Conservation (phyloP, 805 yeast species). For the Metschnikowia vanudenii region DNA sequence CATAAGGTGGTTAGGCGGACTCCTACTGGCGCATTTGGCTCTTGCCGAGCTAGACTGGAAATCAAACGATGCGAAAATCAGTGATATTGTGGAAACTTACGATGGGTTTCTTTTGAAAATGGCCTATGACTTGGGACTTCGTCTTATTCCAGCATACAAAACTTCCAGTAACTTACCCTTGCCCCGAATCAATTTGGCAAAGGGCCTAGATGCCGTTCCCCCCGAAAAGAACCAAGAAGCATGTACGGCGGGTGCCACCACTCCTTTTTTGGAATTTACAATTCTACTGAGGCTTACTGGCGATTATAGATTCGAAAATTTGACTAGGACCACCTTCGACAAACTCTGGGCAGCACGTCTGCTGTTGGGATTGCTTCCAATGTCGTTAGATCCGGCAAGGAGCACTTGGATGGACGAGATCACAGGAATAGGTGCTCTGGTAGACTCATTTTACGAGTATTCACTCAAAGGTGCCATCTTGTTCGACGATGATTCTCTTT, state of each 20-base stretch:
- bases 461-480: slow-evolving; percentile 74
- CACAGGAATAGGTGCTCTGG: slow-evolving; percentile 87
- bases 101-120: slow-evolving; percentile 68
- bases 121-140: slow-evolving; percentile 74
- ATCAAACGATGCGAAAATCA: background rate
- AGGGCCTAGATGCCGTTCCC: slow-evolving; percentile 51
- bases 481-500: slow-evolving; percentile 62
- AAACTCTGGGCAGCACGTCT: slow-evolving; percentile 70
- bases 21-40: slow-evolving; percentile 69
- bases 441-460: slow-evolving; percentile 89
- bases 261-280: slow-evolving; percentile 79
- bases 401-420: slow-evolving; percentile 56
- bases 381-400: slow-evolving; percentile 64
- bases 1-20: slow-evolving; percentile 79
- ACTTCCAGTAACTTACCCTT: slow-evolving; percentile 66
- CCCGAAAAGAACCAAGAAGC: slow-evolving; percentile 54
- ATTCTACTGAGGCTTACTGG: slow-evolving; percentile 72
- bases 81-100: slow-evolving; percentile 39
- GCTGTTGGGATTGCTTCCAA: slow-evolving; percentile 64
- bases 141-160: slow-evolving; percentile 68
- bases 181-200: slow-evolving; percentile 70
- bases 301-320: slow-evolving; percentile 64
- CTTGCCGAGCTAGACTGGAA: slow-evolving; percentile 28
- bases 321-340: slow-evolving; percentile 61
- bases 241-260: slow-evolving; percentile 85